These are phyloP conservation scores for Pseudogymnoascus sp. DNA, from an alignment of 2,329 filamentous ascomycete genomes.

Conservation along the genomic window DNA sequence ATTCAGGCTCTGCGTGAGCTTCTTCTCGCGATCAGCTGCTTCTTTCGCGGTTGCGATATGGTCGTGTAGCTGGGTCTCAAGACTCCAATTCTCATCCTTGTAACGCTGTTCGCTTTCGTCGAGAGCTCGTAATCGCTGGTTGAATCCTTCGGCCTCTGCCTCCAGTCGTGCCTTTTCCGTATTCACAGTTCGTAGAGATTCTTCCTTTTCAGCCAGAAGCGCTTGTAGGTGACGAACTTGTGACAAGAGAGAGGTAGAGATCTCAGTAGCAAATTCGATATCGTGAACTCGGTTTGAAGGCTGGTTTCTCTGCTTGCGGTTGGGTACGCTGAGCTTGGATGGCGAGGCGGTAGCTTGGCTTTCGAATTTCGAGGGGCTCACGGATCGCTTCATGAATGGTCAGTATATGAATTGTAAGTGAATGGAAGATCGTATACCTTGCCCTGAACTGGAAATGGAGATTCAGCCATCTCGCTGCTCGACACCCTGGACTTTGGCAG, in stretches of 20 bases:
- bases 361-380: conserved; percentile 72
- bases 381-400: conserved; percentile 47
- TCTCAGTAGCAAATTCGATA: conserved; percentile 97
- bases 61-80: conserved; percentile 89
- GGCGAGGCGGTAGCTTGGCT: conserved; percentile 79
- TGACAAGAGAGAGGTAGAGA: conserved; percentile 88
- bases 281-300: conserved; percentile 83
- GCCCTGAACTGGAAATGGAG: conserved; percentile 38
- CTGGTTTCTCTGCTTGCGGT: conserved; percentile 84
- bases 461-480: conserved; percentile 52
- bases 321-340: conserved; percentile 80
- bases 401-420: conserved; percentile 9
- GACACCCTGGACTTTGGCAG: conserved; percentile 75
- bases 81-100: conserved; percentile 97
- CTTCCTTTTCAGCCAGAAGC: conserved; percentile 79
- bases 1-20: conserved; percentile 66
- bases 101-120: conserved; percentile 94
- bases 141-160: conserved; percentile 69
- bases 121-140: conserved; percentile 71
- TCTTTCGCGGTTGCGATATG: conserved; percentile 67
- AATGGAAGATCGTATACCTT: conserved; percentile 32
- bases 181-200: conserved; percentile 68
- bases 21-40: conserved; percentile 73
- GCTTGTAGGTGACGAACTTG: conserved; percentile 88
- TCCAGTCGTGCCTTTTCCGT: conserved; percentile 73